Conservation (phyloP, 768 basidiomycete species). For the Leccinum subgranulosum region DNA sequence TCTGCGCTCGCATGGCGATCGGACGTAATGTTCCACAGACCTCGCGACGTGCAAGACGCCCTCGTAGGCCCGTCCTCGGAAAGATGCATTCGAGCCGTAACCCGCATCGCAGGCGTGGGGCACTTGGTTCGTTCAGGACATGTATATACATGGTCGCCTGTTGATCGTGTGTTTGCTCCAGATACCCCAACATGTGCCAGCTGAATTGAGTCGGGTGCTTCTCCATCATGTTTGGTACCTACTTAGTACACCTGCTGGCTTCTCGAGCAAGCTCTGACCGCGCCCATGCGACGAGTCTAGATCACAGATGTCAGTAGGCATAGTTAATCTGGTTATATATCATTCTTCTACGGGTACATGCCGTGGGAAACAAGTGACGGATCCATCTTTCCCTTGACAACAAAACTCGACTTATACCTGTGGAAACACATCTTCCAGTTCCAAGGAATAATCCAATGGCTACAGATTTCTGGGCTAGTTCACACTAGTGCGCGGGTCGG, state of each 20-base stretch:
- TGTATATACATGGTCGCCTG: not conserved
- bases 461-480: conserved; percentile 89
- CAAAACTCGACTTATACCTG: not conserved
- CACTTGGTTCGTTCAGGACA: conserved; percentile 29
- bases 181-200: conserved; percentile 29
- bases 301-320: too few relatives aligned
- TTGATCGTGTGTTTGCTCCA: conserved; percentile 1
- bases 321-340: too few relatives aligned
- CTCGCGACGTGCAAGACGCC: conserved; percentile 30
- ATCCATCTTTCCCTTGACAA: not conserved
- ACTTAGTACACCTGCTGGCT: not conserved
- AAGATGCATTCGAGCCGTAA: conserved; percentile 22
- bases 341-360: too few relatives aligned
- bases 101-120: conserved; percentile 26
- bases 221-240: conserved; percentile 19
- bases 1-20: not conserved
- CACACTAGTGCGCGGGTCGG: conserved; percentile 65
- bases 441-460: conserved; percentile 49
- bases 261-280: conserved; percentile 17
- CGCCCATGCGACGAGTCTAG: not conserved
- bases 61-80: conserved; percentile 26
- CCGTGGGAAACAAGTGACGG: not conserved
- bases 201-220: conserved; percentile 23
- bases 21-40: conserved; percentile 16
- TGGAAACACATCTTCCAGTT: not conserved